phyloP scores from a whole-genome alignment of 257 asterid genomes.

The Nyctanthes arbortristis region DNA sequence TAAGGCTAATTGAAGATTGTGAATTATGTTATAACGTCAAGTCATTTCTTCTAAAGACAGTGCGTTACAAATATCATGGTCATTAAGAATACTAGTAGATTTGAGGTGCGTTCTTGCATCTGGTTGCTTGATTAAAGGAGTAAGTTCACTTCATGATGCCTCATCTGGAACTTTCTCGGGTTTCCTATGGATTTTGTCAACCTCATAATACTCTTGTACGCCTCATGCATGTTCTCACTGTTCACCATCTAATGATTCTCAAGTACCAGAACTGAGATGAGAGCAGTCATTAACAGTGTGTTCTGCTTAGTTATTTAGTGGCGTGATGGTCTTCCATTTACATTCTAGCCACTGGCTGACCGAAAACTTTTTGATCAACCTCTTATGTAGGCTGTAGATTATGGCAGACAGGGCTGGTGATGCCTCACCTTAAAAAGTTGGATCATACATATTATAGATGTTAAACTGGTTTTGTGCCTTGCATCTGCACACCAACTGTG shows the following conservation, averaged over 20 bases:
- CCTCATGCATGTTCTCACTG: not conserved
- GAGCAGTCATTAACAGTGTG: not conserved
- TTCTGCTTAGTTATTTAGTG: not conserved
- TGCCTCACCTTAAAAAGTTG: slow-evolving; percentile 16
- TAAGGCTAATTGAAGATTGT: not conserved
- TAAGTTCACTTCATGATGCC: slow-evolving; percentile 5
- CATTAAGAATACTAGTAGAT: not conserved
- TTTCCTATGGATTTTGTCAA: slow-evolving; percentile 7
- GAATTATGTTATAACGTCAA: not conserved
- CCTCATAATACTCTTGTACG: slow-evolving; percentile 12
- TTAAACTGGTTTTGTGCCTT: too few species aligned
- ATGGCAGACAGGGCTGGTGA: slow-evolving; percentile 12
- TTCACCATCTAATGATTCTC: slow-evolving; percentile 1
- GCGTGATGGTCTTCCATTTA: not conserved
- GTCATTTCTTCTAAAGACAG: slow-evolving; percentile 10
- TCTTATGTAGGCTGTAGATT: not conserved
- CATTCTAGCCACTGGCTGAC: not conserved
- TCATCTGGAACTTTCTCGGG: not conserved
- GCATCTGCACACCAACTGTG: too few species aligned
- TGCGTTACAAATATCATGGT: not conserved
- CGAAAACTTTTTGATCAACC: not conserved
- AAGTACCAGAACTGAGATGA: not conserved
- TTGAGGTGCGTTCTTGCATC: slow-evolving; percentile 11
- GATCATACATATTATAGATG: slow-evolving; percentile 10
- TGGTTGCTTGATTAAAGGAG: slow-evolving; percentile 4